Base-by-base conservation (phyloP, 2,329 filamentous ascomycete genomes). In the Hypoxylon sp. region DNA sequence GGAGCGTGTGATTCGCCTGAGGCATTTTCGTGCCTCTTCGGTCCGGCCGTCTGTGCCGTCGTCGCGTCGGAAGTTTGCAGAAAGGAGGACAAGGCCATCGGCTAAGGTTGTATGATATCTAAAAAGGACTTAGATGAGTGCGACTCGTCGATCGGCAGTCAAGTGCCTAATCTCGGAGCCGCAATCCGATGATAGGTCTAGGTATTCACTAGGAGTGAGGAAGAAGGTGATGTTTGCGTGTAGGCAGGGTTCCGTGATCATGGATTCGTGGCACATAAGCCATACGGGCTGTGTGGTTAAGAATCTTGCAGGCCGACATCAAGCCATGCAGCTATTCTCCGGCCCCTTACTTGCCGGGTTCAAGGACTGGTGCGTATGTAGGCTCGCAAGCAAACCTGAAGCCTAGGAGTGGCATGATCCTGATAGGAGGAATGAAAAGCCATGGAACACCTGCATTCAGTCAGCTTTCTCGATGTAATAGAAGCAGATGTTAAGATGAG, bases 21-120 rank as follows among this genome's bases (percentile, higher is more conserved):
- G 51, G 51, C 17, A 56, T 52, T 60, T 60, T 55, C 27, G 11
- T n/a, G 38, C 21, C 29, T 45, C 23, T 27, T 38, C 9, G 40
- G 33, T 35, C 21, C 35, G 42, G 48, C 23, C 42, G 27, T 24
- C 18, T 29, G 40, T 33, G 26, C 42, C 35, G 43, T 45, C 17
- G 51, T 52, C 10, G 48, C 23, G 52, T 27, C 56, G 56, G 56
- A 42, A 42, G 11, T 55, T 51, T 60, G 51, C 56, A 60, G 33
- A 37, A 33, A 43, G 35, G 33, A 24, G 49, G 17, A 27, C 41
- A 31, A 46, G 27, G 31, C 26, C 43, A 56, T 45, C 51, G 52
- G 43, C 38, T 52, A 52, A 46, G 47, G 26, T 17, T 38, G 43
- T 47, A n/a, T 23, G 43, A 46, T 26, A 23, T 42, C 17, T 37